phyloP scores from a whole-genome alignment of 1,139 yeast genomes.

The Pichia sp. region DNA sequence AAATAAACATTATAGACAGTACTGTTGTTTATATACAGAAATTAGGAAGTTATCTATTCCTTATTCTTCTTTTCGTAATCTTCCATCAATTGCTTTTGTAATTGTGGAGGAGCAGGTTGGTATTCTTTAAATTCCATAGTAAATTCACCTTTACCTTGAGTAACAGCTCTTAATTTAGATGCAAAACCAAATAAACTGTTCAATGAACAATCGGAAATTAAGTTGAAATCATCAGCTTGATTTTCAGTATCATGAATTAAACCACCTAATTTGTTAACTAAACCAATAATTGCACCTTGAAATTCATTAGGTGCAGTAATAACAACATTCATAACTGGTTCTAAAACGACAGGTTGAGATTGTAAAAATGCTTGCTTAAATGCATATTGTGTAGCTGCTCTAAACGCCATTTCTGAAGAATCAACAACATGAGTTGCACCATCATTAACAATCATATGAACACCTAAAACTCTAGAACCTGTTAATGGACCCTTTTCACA shows the following conservation, averaged over 20 bases:
- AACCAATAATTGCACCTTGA: slow-evolving; percentile 89
- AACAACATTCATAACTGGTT: slow-evolving; percentile 92
- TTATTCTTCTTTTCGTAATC: slow-evolving; percentile 59
- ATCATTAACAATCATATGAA: slow-evolving; percentile 87
- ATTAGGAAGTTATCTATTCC: too few species aligned
- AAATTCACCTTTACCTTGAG: slow-evolving; percentile 99
- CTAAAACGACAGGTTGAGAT: slow-evolving; percentile 83
- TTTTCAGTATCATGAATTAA: slow-evolving; percentile 91
- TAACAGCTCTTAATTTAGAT: slow-evolving; percentile 88
- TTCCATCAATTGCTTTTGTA: slow-evolving; percentile 85
- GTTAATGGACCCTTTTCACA: slow-evolving; percentile 94
- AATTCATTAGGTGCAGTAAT: slow-evolving; percentile 94
- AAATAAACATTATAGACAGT: too few species aligned
- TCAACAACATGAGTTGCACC: slow-evolving; percentile 98
- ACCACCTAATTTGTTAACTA: slow-evolving; percentile 88
- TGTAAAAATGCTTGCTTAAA: slow-evolving; percentile 84
- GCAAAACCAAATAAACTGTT: slow-evolving; percentile 96
- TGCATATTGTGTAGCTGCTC: slow-evolving; percentile 87
- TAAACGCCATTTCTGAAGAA: slow-evolving; percentile 91
- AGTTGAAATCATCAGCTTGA: slow-evolving; percentile 90
- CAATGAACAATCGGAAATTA: slow-evolving; percentile 90
- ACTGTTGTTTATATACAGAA: too few species aligned
- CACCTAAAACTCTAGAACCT: slow-evolving; percentile 92
- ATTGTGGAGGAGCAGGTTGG: slow-evolving; percentile 83
- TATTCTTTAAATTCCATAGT: slow-evolving; percentile 90